These are phyloP conservation scores for Asterionellopsis glacialis DNA, from an alignment of 108 stramenopile genomes.

Conservation along the genomic window DNA sequence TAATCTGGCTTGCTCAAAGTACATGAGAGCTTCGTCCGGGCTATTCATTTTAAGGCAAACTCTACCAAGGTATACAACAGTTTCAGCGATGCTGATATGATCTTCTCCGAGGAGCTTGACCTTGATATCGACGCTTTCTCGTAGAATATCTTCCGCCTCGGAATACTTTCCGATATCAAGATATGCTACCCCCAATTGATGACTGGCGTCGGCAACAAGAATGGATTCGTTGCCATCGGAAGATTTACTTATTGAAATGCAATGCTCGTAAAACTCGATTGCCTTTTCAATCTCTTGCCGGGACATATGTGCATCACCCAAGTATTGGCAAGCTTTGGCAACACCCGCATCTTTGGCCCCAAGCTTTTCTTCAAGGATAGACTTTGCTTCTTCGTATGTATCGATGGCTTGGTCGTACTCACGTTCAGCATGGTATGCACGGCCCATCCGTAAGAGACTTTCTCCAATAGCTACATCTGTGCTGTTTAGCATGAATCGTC, in stretches of 20 bases:
- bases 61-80: constrained; percentile 22
- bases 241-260: constrained; percentile 17
- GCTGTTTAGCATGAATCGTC: constrained; percentile 15
- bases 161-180: not conserved
- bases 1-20: constrained; percentile 31
- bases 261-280: constrained; percentile 14
- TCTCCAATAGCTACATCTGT: constrained; percentile 27
- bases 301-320: constrained; percentile 23
- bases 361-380: constrained; percentile 20
- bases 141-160: constrained; percentile 8
- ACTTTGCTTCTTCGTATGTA: constrained; percentile 29
- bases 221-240: constrained; percentile 14
- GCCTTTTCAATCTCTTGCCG: constrained; percentile 23
- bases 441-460: constrained; percentile 22
- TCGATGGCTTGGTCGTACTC: constrained; percentile 19
- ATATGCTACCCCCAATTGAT: constrained; percentile 26
- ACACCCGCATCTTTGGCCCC: constrained; percentile 5
- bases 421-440: constrained; percentile 13
- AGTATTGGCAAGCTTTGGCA: constrained; percentile 16
- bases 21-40: constrained; percentile 26
- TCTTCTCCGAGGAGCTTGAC: constrained; percentile 2
- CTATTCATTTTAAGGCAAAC: constrained; percentile 19
- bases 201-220: constrained; percentile 25
- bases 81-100: constrained; percentile 18
- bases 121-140: constrained; percentile 9